Conservation (phyloP, 2,329 filamentous ascomycete genomes). For the Diplodia mutila region DNA sequence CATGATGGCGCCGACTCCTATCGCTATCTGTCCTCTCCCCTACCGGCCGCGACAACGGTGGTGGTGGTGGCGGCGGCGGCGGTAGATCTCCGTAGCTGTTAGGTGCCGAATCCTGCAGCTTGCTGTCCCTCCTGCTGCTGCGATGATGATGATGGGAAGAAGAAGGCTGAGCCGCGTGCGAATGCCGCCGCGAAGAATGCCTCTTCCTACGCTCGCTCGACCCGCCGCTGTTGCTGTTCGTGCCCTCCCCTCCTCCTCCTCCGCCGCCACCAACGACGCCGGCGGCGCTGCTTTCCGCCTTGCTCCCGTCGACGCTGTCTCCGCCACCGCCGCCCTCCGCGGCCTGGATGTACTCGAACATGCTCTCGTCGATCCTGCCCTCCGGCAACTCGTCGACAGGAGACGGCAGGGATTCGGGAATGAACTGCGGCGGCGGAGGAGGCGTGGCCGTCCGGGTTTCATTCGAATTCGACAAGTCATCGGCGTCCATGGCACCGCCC, state of each 20-base stretch:
- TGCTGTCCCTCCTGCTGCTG: conserved; percentile 4
- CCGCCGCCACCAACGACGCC: background rate
- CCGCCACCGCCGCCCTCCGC: background rate
- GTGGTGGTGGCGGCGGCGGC: background rate
- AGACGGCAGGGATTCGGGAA: background rate
- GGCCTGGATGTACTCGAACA: conserved; percentile 2
- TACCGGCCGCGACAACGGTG: background rate
- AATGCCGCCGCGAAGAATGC: background rate
- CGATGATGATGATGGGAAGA: background rate
- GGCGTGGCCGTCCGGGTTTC: background rate
- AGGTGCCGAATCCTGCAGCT: background rate
- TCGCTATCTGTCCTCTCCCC: background rate
- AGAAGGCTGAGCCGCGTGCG: background rate
- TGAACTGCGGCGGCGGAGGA: background rate
- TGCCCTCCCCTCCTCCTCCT: background rate
- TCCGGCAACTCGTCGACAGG: conserved; percentile 13
- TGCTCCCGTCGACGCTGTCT: background rate
- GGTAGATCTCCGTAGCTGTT: background rate
- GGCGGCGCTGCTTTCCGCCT: background rate
- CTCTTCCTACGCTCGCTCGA: conserved; percentile 4
- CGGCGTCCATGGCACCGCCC: too few relatives aligned
- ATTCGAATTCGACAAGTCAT: background rate
- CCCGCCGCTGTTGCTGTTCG: background rate
- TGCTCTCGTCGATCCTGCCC: background rate
- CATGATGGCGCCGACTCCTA: background rate